Evolutionary conservation across 176 grass and related monocot species (phyloP).

Genomic region (Carex cristatella): DNA sequence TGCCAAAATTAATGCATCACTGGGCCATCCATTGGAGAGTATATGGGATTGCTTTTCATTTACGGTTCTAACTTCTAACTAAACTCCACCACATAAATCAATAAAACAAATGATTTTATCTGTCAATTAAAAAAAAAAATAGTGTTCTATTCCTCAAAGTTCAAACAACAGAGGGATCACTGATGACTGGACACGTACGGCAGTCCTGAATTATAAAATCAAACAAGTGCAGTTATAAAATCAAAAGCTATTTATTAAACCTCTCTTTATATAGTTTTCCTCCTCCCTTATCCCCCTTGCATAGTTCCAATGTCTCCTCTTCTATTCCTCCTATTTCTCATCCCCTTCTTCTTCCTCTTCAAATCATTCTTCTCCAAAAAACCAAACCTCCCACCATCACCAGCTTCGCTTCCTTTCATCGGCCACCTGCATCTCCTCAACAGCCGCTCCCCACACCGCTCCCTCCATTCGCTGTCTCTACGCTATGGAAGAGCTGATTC

Average conservation of each 20-base stretch:
- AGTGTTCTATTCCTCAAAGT: too few species aligned
- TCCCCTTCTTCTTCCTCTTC: slow-evolving; percentile 15
- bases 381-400: slow-evolving; percentile 51
- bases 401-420: slow-evolving; percentile 43
- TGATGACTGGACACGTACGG: too few species aligned
- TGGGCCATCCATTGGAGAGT: neutral
- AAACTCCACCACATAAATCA: neutral
- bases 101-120: slow-evolving; percentile 1
- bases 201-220: too few species aligned
- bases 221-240: too few species aligned
- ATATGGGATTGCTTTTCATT: neutral
- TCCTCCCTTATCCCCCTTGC: neutral
- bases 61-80: neutral
- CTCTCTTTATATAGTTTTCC: too few species aligned
- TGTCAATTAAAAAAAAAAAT: neutral
- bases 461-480: slow-evolving; percentile 28
- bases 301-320: neutral
- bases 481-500: slow-evolving; percentile 31
- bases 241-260: too few species aligned
- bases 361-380: slow-evolving; percentile 5
- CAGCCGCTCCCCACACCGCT: slow-evolving; percentile 36
- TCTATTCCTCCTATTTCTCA: neutral
- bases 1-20: neutral
- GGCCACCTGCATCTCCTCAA: slow-evolving; percentile 54
- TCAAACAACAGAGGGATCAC: too few species aligned